Evolutionary conservation across 2,329 filamentous ascomycete species (phyloP).

Genomic region (Exophiala calicioides): DNA sequence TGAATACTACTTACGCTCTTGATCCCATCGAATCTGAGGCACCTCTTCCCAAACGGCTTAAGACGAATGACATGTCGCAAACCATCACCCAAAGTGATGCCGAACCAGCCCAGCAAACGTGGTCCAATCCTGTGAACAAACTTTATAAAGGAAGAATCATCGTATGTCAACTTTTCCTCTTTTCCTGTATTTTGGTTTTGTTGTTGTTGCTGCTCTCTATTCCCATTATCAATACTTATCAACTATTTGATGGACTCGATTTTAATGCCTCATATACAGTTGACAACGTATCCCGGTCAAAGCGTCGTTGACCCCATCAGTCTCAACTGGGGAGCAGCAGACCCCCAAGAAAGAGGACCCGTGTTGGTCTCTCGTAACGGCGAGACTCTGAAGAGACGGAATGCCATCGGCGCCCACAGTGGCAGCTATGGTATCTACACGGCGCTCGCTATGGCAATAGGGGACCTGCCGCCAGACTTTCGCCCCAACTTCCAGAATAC

Average conservation of each 20-base stretch:
- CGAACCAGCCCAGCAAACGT: not conserved
- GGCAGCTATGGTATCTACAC: conserved; percentile 97
- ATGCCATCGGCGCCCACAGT: conserved; percentile 73
- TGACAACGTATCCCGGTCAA: conserved; percentile 89
- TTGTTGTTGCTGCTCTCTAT: conserved; percentile 5
- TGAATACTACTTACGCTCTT: not conserved
- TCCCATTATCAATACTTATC: too few species aligned
- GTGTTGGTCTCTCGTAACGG: conserved; percentile 79
- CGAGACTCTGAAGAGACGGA: conserved; percentile 75
- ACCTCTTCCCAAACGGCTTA: not conserved
- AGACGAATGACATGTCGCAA: not conserved
- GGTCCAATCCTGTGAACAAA: not conserved
- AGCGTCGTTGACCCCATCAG: conserved; percentile 89
- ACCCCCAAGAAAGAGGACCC: conserved; percentile 75
- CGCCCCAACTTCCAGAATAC: conserved; percentile 79
- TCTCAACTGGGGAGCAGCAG: conserved; percentile 81
- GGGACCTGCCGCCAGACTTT: conserved; percentile 81
- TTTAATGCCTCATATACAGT: too few species aligned
- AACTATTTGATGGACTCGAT: too few species aligned
- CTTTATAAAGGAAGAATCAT: not conserved
- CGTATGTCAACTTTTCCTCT: not conserved
- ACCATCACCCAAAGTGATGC: not conserved
- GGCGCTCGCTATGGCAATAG: conserved; percentile 86
- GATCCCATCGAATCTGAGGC: not conserved
- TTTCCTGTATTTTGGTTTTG: not conserved